Evolutionary conservation across 768 basidiomycete species (phyloP).

Genomic region (Boletus tomentosulus): DNA sequence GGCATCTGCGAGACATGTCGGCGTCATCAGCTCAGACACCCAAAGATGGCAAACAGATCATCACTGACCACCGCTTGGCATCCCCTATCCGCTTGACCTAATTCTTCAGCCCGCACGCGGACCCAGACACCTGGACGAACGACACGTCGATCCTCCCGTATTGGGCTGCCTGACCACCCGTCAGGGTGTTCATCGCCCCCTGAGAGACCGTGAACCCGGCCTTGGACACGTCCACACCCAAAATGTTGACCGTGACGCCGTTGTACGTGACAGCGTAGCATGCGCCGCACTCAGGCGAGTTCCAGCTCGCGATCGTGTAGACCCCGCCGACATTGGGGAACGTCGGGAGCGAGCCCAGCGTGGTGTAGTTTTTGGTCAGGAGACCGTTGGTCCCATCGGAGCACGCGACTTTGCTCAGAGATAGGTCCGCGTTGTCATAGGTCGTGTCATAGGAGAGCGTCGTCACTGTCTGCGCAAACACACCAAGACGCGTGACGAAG

Average conservation of each 20-base stretch:
- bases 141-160: slow-evolving; percentile 21
- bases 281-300: slow-evolving; percentile 25
- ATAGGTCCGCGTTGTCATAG: slow-evolving; percentile 31
- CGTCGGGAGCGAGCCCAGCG: slow-evolving; percentile 34
- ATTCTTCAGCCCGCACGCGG: background rate
- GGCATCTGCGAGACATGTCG: slow-evolving; percentile 4
- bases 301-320: slow-evolving; percentile 17
- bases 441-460: slow-evolving; percentile 36
- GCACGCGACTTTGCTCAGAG: slow-evolving; percentile 33
- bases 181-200: slow-evolving; percentile 27
- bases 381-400: slow-evolving; percentile 38
- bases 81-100: background rate
- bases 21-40: background rate
- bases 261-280: slow-evolving; percentile 31
- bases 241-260: slow-evolving; percentile 40
- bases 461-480: slow-evolving; percentile 17
- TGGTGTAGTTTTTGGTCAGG: slow-evolving; percentile 30
- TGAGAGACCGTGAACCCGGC: slow-evolving; percentile 37
- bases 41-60: background rate
- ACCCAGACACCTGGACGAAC: background rate
- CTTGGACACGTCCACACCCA: slow-evolving; percentile 51
- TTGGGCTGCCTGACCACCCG: slow-evolving; percentile 4
- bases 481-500: slow-evolving; percentile 12
- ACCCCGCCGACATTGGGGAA: slow-evolving; percentile 37
- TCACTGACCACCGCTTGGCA: background rate